Evolutionary conservation across 192 early-diverging fungal genomes (phyloP).

Genomic region (Podila minutissima): DNA sequence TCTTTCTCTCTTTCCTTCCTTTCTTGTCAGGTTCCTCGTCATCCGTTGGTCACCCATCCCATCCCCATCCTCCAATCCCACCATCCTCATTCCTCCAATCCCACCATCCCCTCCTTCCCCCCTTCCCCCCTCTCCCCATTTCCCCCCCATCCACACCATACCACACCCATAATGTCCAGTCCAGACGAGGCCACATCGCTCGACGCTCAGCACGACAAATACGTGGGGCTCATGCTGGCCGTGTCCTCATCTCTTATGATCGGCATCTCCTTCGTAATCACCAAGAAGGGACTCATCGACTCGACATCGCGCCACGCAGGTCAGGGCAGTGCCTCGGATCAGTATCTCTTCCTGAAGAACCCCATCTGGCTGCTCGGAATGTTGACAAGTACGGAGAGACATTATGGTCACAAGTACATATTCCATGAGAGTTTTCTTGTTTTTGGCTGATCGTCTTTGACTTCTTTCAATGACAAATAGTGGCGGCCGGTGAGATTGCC

Average conservation of each 20-base stretch:
- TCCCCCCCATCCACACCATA: neutral
- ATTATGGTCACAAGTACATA: neutral
- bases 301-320: constrained; percentile 68
- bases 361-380: constrained; percentile 93
- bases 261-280: constrained; percentile 92
- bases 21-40: neutral
- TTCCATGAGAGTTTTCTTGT: neutral
- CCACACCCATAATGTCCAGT: constrained; percentile 23
- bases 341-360: constrained; percentile 85
- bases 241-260: constrained; percentile 90
- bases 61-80: neutral
- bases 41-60: neutral
- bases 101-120: constrained; percentile 1
- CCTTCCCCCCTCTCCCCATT: neutral
- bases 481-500: constrained; percentile 92
- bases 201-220: constrained; percentile 68
- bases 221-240: constrained; percentile 90
- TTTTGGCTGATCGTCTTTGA: neutral
- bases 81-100: neutral
- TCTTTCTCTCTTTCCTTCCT: neutral
- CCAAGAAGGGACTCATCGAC: constrained; percentile 93
- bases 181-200: constrained; percentile 17
- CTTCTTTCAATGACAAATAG: constrained; percentile 49
- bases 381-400: constrained; percentile 67
- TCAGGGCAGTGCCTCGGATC: constrained; percentile 72